phyloP scores from a whole-genome alignment of 2,329 filamentous ascomycete genomes.

The Cladosporium sp. region DNA sequence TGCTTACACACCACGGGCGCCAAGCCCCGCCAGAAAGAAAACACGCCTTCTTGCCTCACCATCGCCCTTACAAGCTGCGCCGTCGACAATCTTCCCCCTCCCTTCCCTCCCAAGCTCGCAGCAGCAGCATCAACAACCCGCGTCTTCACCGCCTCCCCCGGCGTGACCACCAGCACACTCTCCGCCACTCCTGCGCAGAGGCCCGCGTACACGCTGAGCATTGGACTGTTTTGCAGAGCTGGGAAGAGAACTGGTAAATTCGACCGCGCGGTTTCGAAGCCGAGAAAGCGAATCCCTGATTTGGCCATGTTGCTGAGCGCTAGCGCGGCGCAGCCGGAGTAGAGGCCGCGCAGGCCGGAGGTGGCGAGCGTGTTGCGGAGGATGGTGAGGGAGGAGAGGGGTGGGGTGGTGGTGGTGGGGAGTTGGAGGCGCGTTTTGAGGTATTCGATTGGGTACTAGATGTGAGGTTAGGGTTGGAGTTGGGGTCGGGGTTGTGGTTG shows the following conservation, averaged over 20 bases:
- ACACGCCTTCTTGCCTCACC: constrained; percentile 14
- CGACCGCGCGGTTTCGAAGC: constrained; percentile 19
- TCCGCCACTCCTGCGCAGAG: constrained; percentile 22
- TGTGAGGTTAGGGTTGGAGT: not conserved
- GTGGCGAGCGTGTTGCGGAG: constrained; percentile 6
- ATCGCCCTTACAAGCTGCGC: constrained; percentile 12
- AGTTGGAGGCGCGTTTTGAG: constrained; percentile 16
- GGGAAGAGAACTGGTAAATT: constrained; percentile 14
- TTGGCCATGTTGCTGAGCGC: constrained; percentile 11
- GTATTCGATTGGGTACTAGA: constrained; percentile 14
- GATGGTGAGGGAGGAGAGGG: constrained; percentile 8
- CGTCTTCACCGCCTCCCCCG: constrained; percentile 28
- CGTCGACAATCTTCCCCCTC: not conserved
- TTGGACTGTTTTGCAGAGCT: constrained; percentile 13
- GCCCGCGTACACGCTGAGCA: constrained; percentile 23
- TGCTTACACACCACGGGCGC: constrained; percentile 23
- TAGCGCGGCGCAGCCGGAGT: constrained; percentile 9
- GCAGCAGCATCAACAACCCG: constrained; percentile 24
- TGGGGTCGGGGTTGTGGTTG: too few relatives aligned
- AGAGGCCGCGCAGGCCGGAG: constrained; percentile 5
- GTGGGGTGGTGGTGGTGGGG: not conserved
- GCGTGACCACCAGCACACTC: constrained; percentile 25
- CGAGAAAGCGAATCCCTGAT: constrained; percentile 24
- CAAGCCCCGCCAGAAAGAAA: constrained; percentile 20
- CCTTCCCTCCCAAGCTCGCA: too few relatives aligned